Conservation (phyloP, 176 grass and related monocot genomes). For the Aechmea fasciata region DNA sequence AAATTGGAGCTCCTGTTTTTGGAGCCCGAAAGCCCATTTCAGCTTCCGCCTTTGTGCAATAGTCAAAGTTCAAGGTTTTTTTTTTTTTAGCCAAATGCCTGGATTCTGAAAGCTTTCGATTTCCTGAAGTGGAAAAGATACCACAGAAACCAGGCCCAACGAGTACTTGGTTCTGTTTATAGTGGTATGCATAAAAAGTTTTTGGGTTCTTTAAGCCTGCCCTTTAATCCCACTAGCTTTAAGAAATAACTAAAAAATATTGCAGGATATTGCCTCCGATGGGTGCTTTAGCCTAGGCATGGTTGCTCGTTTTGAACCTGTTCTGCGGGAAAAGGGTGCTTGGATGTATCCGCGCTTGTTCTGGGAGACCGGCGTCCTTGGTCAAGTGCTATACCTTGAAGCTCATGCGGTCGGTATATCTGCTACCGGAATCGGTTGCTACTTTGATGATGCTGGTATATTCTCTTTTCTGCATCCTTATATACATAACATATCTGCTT, state of each 20-base stretch:
- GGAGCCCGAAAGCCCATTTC: too few relatives aligned
- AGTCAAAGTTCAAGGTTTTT: too few relatives aligned
- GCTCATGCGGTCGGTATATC: constrained; percentile 93
- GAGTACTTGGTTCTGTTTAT: too few relatives aligned
- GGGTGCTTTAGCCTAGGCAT: constrained; percentile 96
- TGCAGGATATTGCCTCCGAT: constrained; percentile 92
- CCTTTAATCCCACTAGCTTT: not conserved
- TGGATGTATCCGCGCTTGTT: constrained; percentile 99
- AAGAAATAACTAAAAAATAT: not conserved
- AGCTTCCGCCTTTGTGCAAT: too few relatives aligned
- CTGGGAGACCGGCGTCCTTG: constrained; percentile 89
- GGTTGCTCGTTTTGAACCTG: constrained; percentile 67
- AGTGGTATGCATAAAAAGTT: not conserved
- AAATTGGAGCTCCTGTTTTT: too few relatives aligned
- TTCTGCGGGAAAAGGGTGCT: constrained; percentile 57
- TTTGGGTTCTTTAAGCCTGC: not conserved
- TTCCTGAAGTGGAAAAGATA: too few relatives aligned
- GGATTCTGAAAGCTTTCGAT: too few relatives aligned
- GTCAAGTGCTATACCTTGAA: constrained; percentile 91
- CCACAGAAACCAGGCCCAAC: too few relatives aligned
- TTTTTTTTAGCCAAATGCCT: too few relatives aligned
- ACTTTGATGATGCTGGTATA: constrained; percentile 92
- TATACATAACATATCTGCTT: too few relatives aligned
- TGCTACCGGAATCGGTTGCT: constrained; percentile 93
- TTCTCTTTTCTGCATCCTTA: not conserved